These are phyloP conservation scores for Candida sp. DNA, from an alignment of 1,139 yeast genomes.

Conservation along the genomic window DNA sequence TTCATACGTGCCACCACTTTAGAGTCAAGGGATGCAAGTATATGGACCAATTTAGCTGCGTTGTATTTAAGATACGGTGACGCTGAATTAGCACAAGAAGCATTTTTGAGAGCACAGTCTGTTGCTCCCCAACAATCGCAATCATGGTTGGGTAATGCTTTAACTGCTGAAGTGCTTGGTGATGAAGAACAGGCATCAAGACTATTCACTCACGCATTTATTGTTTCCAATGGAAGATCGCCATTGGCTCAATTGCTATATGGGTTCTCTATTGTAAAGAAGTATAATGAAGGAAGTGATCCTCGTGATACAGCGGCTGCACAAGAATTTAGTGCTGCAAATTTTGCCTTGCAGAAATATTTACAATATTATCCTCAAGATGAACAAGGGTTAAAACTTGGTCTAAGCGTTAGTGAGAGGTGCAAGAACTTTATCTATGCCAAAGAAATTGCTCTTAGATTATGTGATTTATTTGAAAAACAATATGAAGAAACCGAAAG, in stretches of 20 bases:
- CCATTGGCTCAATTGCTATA: constrained; percentile 72
- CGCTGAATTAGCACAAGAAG: constrained; percentile 65
- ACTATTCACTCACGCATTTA: constrained; percentile 73
- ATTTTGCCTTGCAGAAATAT: constrained; percentile 70
- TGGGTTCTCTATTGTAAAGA: constrained; percentile 55
- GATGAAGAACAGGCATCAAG: constrained; percentile 48
- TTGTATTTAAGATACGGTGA: constrained; percentile 72
- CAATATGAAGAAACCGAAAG: constrained; percentile 58
- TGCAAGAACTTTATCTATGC: constrained; percentile 60
- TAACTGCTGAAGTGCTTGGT: constrained; percentile 61
- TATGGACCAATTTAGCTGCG: constrained; percentile 84
- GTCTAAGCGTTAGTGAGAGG: constrained; percentile 65
- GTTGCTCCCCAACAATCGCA: constrained; percentile 71
- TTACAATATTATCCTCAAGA: constrained; percentile 67
- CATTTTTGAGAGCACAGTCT: constrained; percentile 74
- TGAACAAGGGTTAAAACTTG: constrained; percentile 57
- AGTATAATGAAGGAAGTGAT: constrained; percentile 38
- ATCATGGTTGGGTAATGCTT: constrained; percentile 91
- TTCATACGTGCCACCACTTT: constrained; percentile 77
- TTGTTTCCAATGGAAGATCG: constrained; percentile 69
- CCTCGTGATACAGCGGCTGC: constrained; percentile 55
- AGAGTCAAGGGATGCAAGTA: constrained; percentile 61
- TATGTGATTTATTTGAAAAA: constrained; percentile 51
- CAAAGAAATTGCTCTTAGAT: constrained; percentile 38
- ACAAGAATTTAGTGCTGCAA: constrained; percentile 65